phyloP scores from a whole-genome alignment of 305 asterid species.

The Fraxinus ornus region DNA sequence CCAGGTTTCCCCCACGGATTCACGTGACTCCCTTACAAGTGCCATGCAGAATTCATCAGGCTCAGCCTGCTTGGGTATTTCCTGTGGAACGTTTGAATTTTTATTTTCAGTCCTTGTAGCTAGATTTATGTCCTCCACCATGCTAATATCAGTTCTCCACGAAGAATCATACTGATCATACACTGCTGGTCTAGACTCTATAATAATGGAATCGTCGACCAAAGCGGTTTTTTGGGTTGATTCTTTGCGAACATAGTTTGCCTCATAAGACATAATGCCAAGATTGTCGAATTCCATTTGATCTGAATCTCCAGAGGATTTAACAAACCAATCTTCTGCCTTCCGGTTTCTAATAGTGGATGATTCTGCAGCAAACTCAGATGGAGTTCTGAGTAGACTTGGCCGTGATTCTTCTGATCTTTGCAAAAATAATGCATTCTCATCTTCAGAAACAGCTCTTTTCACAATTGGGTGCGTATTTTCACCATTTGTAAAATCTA shows the following conservation, averaged over 20 bases:
- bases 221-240: slow-evolving; percentile 32
- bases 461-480: slow-evolving; percentile 35
- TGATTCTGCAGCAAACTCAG: slow-evolving; percentile 55
- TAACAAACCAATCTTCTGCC: slow-evolving; percentile 64
- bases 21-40: slow-evolving; percentile 59
- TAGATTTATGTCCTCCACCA: slow-evolving; percentile 43
- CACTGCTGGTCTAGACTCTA: slow-evolving; percentile 47
- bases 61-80: slow-evolving; percentile 31
- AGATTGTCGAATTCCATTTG: slow-evolving; percentile 31
- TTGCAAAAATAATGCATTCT: slow-evolving; percentile 34
- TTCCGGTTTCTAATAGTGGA: slow-evolving; percentile 42
- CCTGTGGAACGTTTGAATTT: slow-evolving; percentile 23
- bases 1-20: slow-evolving; percentile 57
- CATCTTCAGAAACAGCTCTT: slow-evolving; percentile 45
- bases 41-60: slow-evolving; percentile 72
- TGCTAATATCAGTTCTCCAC: slow-evolving; percentile 70
- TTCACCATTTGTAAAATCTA: slow-evolving; percentile 57
- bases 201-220: slow-evolving; percentile 72
- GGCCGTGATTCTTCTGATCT: slow-evolving; percentile 38
- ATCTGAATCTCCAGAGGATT: slow-evolving; percentile 38
- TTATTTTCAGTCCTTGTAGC: slow-evolving; percentile 34
- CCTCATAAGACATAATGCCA: slow-evolving; percentile 31
- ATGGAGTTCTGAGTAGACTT: slow-evolving; percentile 19
- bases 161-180: slow-evolving; percentile 41
- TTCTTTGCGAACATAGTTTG: slow-evolving; percentile 31